Evolutionary conservation across 768 basidiomycete species (phyloP), one percentile per base, ranked within the genome.

Genomic region (Baorangia bicolor): DNA sequence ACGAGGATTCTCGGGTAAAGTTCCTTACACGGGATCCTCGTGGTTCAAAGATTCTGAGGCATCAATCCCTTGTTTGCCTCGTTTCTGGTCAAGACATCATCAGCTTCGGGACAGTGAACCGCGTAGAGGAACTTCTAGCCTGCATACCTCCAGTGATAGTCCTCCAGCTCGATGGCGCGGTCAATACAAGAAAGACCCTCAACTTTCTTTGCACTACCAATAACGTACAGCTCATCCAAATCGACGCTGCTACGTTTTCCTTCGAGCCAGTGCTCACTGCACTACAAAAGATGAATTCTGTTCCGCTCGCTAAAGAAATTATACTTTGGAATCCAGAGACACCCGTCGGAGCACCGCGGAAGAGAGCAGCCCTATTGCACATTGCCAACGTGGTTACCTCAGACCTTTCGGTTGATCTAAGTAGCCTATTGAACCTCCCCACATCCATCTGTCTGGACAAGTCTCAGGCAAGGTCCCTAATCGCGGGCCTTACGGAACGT

Each of bases 181-280:
- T 65, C 20, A 76, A 69, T 25, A 72, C 69, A 2, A 61, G 57
- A 20, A 75, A 73, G 20, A 65, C 75, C 0, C 70, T 88, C 2
- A 44, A 68, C 11, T 64, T 62, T 25, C 63, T 86, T 42, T 73
- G 74, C 51, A 57, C 50, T 10, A 62, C 63, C 13, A 55, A 69
- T 10, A 50, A 68, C 9, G 52, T 81, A 42, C 73, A 69, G 23
- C 75, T 87, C 37, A 58, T 87, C 21, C 81, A 82, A 51, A 78
- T 86, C 27, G 76, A 87, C 56, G 79, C 81, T 0, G 81, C 84
- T 0, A 64, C 84, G 2, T 88, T 88, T 59, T 70, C 86, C 0
- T 88, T 79, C 49, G 78, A 85, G 61, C 85, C 85, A 0, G 74
- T 88, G 30, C 74, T 89, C 20, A 74, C 71, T 23, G 79, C 77